Evolutionary conservation across 2,329 filamentous ascomycete genomes (phyloP), one percentile per base, ranked within the genome.

Genomic region (Fusarium torulosum): DNA sequence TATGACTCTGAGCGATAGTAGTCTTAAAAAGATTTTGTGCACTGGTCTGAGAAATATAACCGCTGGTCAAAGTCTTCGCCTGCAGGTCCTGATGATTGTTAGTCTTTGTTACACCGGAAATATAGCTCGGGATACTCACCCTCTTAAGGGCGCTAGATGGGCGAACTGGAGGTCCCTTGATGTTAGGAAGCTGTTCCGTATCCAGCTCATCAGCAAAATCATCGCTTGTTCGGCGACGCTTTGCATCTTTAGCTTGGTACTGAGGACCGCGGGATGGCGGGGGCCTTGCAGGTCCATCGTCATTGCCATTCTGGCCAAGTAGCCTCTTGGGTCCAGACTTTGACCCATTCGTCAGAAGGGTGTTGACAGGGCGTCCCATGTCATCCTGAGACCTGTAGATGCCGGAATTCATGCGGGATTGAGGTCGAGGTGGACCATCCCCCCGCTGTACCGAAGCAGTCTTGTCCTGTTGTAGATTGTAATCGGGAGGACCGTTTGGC

Each of bases 131-230:
- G 27, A 19, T 50, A 20, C 82, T 79, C 80, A 92, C 90, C 86
- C 93, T 94, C 78, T 87, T 88, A 72, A 85, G 81, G 35, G 82
- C 84, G 47, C 85, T 90, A 3, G 93, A 96, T 63, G 94, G 93
- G 59, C 94, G 89, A 70, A 96, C 93, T 7, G 94, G 93, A 52
- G 93, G 92, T 15, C 91, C 92, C 81, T 94, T 96, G 72, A 94
- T 84, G 59, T 81, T 84, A 25, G 79, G 80, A 44, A 88, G 84
- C 40, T 87, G 85, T 57, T 88, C 84, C 74, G 84, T 83, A 45
- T 87, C 85, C 42, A 84, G 80, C 54, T 90, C 88, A 56, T 90
- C 86, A 66, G 92, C 89, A 63, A 88, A 85, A 58, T 89, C 86
- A 51, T 95, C 91, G 41, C 91, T 89, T 52, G 90, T 96, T 75